These are phyloP conservation scores for Cyberlindnera saturnus DNA, from an alignment of 805 yeast genomes.

Conservation along the genomic window DNA sequence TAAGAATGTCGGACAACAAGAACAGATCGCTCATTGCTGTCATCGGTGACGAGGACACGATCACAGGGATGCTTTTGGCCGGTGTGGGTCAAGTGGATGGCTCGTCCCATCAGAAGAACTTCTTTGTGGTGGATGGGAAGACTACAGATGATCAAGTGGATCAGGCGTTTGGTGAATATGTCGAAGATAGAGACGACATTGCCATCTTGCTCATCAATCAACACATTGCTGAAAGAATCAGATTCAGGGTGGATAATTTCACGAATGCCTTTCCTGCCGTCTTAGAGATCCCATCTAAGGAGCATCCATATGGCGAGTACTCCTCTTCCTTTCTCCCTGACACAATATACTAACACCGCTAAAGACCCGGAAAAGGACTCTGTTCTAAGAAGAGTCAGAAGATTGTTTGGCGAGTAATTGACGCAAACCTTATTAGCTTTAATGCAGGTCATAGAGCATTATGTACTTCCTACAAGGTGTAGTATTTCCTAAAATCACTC, in stretches of 20 bases:
- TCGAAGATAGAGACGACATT: constrained; percentile 74
- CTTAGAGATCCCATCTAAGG: constrained; percentile 95
- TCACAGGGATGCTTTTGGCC: constrained; percentile 91
- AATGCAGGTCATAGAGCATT: constrained; percentile 17
- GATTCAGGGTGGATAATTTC: constrained; percentile 75
- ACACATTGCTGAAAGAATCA: constrained; percentile 86
- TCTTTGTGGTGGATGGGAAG: constrained; percentile 69
- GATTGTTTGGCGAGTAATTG: constrained; percentile 82
- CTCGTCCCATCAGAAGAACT: constrained; percentile 62
- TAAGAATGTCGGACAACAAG: constrained; percentile 28
- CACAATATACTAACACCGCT: background rate
- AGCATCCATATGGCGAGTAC: constrained; percentile 67
- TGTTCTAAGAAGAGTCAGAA: constrained; percentile 87
- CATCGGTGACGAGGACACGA: constrained; percentile 96
- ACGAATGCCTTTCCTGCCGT: constrained; percentile 94
- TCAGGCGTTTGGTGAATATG: constrained; percentile 67
- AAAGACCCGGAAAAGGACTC: constrained; percentile 92
- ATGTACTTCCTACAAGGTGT: background rate
- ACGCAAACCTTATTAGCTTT: background rate
- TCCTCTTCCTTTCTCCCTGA: background rate
- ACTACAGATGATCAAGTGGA: constrained; percentile 74
- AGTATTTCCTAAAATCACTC: background rate
- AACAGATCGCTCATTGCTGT: constrained; percentile 86
- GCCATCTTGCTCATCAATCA: constrained; percentile 93
- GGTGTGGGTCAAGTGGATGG: constrained; percentile 84